These are phyloP conservation scores for Torulaspora franciscae DNA, from an alignment of 805 yeast genomes.

Conservation along the genomic window DNA sequence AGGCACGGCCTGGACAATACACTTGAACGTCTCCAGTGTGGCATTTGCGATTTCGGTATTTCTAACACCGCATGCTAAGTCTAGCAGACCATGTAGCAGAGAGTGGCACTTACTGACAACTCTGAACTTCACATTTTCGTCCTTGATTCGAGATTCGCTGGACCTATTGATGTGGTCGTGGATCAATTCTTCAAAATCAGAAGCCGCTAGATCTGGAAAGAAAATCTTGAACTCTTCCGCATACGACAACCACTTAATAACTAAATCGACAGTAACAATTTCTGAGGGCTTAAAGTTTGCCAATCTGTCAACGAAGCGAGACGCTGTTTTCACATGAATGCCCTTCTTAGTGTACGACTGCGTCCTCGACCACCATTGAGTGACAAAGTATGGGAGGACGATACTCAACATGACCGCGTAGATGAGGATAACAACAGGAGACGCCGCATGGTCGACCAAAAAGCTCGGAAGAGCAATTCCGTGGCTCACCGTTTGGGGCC, in stretches of 20 bases:
- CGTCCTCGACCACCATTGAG: slow-evolving; percentile 85
- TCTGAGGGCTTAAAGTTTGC: slow-evolving; percentile 72
- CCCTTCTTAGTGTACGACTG: slow-evolving; percentile 78
- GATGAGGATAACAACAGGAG: slow-evolving; percentile 54
- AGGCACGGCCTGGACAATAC: slow-evolving; percentile 70
- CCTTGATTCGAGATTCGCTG: slow-evolving; percentile 34
- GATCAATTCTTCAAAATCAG: slow-evolving; percentile 49
- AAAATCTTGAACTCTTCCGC: slow-evolving; percentile 60
- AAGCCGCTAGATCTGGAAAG: slow-evolving; percentile 39
- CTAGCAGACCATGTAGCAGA: slow-evolving; percentile 65
- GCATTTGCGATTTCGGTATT: slow-evolving; percentile 57
- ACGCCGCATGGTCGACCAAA: slow-evolving; percentile 75
- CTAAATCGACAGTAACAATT: slow-evolving; percentile 49
- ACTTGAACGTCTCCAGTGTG: slow-evolving; percentile 62
- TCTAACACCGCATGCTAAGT: slow-evolving; percentile 77
- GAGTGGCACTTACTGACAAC: slow-evolving; percentile 61
- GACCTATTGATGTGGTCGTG: slow-evolving; percentile 56
- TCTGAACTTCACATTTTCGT: slow-evolving; percentile 43
- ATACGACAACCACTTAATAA: slow-evolving; percentile 54
- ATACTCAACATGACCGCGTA: slow-evolving; percentile 74
- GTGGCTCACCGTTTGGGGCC: slow-evolving; percentile 82
- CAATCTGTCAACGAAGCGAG: slow-evolving; percentile 62
- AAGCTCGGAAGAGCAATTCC: slow-evolving; percentile 95
- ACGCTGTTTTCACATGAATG: slow-evolving; percentile 78
- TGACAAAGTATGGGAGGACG: slow-evolving; percentile 73